Conservation (phyloP, 2,329 filamentous ascomycete genomes). For the Fusarium luffae region DNA sequence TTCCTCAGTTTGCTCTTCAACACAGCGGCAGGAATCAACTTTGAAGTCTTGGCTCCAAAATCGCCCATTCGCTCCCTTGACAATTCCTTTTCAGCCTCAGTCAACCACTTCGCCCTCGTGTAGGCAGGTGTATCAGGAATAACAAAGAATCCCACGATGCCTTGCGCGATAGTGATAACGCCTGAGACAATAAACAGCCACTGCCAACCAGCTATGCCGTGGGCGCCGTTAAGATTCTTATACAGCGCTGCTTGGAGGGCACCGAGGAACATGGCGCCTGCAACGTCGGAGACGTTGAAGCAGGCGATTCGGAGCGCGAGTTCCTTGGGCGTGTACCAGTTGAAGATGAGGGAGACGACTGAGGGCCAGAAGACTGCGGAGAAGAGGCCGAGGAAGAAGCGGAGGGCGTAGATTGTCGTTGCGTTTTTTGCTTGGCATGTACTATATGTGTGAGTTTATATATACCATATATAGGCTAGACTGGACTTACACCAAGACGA, state of each 20-base stretch:
- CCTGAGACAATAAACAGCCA: constrained; percentile 61
- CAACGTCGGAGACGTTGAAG: constrained; percentile 57
- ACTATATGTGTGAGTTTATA: constrained; percentile 7
- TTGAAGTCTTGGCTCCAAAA: constrained; percentile 47
- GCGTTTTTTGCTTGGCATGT: constrained; percentile 51
- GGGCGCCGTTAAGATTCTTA: constrained; percentile 54
- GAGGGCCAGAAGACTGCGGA: constrained; percentile 54
- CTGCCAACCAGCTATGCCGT: constrained; percentile 56
- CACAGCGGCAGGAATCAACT: constrained; percentile 41
- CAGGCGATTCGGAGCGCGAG: constrained; percentile 56
- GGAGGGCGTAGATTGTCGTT: constrained; percentile 52
- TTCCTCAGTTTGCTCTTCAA: constrained; percentile 44
- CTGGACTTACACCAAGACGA: constrained; percentile 41
- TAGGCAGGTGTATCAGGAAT: constrained; percentile 50
- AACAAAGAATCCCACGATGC: constrained; percentile 53
- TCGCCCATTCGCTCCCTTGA: constrained; percentile 44
- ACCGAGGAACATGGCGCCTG: constrained; percentile 58
- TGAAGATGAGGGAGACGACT: constrained; percentile 54
- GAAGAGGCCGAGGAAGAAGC: constrained; percentile 58
- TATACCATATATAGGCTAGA: too few relatives aligned
- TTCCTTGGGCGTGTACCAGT: constrained; percentile 58
- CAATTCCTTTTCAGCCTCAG: constrained; percentile 43
- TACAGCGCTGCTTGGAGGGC: constrained; percentile 58
- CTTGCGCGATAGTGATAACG: constrained; percentile 55
- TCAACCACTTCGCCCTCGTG: constrained; percentile 47